Evolutionary conservation across 768 basidiomycete species (phyloP).

Genomic region (Kwoniella dejecticola): DNA sequence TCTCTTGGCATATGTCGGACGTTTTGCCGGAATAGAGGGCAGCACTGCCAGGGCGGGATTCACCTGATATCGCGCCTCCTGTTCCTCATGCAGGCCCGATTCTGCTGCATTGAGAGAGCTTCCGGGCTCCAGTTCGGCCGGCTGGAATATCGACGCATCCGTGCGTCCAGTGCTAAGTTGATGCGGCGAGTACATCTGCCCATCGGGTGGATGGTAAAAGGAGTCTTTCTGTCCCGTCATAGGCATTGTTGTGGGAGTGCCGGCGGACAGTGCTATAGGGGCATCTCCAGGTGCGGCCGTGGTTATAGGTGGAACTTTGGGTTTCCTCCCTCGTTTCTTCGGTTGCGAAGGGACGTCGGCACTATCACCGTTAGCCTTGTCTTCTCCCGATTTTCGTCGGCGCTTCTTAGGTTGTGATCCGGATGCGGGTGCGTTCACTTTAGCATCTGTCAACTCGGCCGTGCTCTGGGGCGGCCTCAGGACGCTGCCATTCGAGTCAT

Average conservation of each 20-base stretch:
- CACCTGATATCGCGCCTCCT: not conserved
- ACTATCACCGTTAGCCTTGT: not conserved
- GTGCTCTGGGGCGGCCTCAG: not conserved
- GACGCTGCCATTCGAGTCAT: not conserved
- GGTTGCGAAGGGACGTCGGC: not conserved
- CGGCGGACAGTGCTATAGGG: not conserved
- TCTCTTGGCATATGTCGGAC: not conserved
- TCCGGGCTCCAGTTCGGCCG: too few species aligned
- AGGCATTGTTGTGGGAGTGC: not conserved
- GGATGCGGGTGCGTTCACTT: not conserved
- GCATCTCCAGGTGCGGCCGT: not conserved
- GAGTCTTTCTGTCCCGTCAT: too few species aligned
- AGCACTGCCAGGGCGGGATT: not conserved
- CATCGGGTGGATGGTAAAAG: too few species aligned
- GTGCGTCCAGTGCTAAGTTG: too few species aligned
- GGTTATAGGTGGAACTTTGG: not conserved
- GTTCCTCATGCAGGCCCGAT: too few species aligned
- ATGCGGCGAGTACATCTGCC: too few species aligned
- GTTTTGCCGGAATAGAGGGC: not conserved
- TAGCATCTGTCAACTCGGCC: not conserved
- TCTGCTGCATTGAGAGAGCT: too few species aligned
- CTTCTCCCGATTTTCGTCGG: too few species aligned
- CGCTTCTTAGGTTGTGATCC: conserved; percentile 2
- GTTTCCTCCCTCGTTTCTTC: conserved; percentile 6
- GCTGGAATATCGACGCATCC: too few species aligned